Percentiles rank a stretch among this genome's conserved stretches.
These are phyloP conservation scores for Citrullus colocynthis DNA, from an alignment of 306 rosid species.

Conservation along the genomic window DNA sequence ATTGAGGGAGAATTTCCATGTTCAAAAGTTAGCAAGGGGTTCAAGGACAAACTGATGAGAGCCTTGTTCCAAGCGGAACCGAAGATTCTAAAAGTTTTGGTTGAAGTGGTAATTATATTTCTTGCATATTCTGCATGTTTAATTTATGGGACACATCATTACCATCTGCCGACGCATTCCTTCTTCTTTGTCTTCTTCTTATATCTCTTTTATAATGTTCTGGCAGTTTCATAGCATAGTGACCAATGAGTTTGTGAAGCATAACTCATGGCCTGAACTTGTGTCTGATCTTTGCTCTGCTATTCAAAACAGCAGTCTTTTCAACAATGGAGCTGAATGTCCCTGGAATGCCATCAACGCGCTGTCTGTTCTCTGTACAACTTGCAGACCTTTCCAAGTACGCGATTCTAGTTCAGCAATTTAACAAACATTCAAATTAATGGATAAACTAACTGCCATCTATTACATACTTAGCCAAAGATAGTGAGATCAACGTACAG, in stretches of 20 bases:
- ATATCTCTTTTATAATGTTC: background rate
- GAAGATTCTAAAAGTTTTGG: slow-evolving; percentile 46
- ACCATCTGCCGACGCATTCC: background rate
- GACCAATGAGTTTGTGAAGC: slow-evolving; percentile 54
- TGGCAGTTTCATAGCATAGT: slow-evolving; percentile 53
- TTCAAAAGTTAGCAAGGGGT: slow-evolving; percentile 57
- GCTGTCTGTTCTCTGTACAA: slow-evolving; percentile 55
- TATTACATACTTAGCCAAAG: background rate
- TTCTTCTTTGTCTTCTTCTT: background rate
- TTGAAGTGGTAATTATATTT: slow-evolving; percentile 44
- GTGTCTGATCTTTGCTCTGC: slow-evolving; percentile 55
- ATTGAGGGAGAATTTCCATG: slow-evolving; percentile 23
- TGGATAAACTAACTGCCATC: background rate
- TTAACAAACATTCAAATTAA: background rate
- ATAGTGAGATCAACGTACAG: background rate
- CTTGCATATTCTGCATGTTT: background rate
- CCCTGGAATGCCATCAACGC: slow-evolving; percentile 49
- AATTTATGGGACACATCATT: background rate
- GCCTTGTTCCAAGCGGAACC: slow-evolving; percentile 56
- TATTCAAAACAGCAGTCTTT: slow-evolving; percentile 53
- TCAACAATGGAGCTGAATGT: slow-evolving; percentile 19
- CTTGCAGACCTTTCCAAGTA: slow-evolving; percentile 86
- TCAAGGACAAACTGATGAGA: slow-evolving; percentile 61
- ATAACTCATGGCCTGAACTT: slow-evolving; percentile 59
- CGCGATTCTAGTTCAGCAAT: background rate